Percentiles rank a stretch among this genome's conserved stretches.
Conservation (phyloP, 768 basidiomycete genomes). For the Xerocomellus chrysenteron region DNA sequence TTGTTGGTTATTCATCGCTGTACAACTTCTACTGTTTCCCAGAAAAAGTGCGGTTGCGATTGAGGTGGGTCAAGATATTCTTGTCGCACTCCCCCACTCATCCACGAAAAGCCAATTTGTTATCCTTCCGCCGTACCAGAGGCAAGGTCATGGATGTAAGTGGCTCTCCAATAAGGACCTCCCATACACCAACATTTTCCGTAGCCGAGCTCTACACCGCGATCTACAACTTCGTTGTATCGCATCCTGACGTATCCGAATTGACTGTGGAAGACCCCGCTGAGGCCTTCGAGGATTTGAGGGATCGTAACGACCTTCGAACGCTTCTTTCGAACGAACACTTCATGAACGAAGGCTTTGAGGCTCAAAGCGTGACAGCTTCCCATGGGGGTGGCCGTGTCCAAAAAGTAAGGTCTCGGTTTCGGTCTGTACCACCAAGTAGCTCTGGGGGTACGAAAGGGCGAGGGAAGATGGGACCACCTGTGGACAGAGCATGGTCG, state of each 20-base stretch:
- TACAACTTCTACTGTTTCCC: constrained; percentile 97
- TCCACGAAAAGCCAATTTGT: constrained; percentile 77
- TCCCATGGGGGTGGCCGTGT: constrained; percentile 51
- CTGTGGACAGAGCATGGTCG: constrained; percentile 71
- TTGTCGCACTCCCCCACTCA: not conserved
- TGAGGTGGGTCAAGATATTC: constrained; percentile 56
- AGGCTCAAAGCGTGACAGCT: constrained; percentile 31
- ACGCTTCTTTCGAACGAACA: constrained; percentile 64
- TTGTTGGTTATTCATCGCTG: constrained; percentile 90
- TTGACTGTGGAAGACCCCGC: constrained; percentile 97
- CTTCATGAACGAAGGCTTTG: constrained; percentile 75
- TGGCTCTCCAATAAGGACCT: not conserved
- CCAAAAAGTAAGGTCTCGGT: constrained; percentile 40
- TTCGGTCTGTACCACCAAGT: constrained; percentile 27
- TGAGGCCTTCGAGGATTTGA: constrained; percentile 94
- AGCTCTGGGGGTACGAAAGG: constrained; percentile 18
- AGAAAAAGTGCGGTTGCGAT: constrained; percentile 79
- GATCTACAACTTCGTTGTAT: constrained; percentile 74
- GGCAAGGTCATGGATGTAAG: constrained; percentile 88
- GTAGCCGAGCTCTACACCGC: constrained; percentile 85
- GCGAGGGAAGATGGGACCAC: constrained; percentile 73
- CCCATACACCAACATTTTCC: not conserved
- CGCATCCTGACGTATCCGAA: constrained; percentile 74
- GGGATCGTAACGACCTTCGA: constrained; percentile 87
- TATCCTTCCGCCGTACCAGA: constrained; percentile 87